Base-by-base conservation (phyloP, 2,329 filamentous ascomycete species). In the Pseudogymnoascus sp. region DNA sequence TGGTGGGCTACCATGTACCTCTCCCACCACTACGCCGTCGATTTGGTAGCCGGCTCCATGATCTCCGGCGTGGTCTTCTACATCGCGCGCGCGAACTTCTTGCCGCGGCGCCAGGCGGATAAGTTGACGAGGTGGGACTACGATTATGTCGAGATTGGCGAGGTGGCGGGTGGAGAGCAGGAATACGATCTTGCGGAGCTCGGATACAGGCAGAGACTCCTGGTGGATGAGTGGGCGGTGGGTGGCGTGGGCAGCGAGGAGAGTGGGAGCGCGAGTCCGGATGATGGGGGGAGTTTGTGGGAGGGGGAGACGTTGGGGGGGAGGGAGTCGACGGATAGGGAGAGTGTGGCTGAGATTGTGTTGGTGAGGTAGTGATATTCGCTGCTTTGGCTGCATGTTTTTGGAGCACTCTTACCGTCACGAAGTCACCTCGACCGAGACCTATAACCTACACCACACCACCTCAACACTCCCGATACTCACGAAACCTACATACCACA, bases 1-100 rank as follows among this genome's bases (percentile, higher is more conserved):
- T 97, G 92, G 90, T 97, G 93, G 92, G 90, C 93, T 11, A 97
- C 93, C 69, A 96, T 97, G 91, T 97, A 97, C 74, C 84, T 97
- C 62, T 96, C 91, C 72, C 93, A 97, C 77, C 93, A 97, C 78
- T 97, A 97, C 74, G 93, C 93, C 34, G 89, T 97, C 42, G 93
- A 97, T 75, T 81, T 97, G 61, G 91, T 97, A 26, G 91, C 85
- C 37, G 93, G 93, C 69, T 91, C 88, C 73, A 80, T 96, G 65
- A 80, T 91, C 65, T 89, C 91, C 23, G 87, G 87, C 11, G 80
- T 89, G 61, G 86, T 89, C 64, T 97, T 91, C 80, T 96, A 93
- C 77, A 85, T 91, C 66, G 85, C 89, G 64, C 90, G 90, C 73
- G 84, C 87, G 45, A 86, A 87, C 65, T 96, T 91, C 79, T 77